phyloP scores from a whole-genome alignment of 2,329 filamentous ascomycete species.

The Mycocentrospora acerina region DNA sequence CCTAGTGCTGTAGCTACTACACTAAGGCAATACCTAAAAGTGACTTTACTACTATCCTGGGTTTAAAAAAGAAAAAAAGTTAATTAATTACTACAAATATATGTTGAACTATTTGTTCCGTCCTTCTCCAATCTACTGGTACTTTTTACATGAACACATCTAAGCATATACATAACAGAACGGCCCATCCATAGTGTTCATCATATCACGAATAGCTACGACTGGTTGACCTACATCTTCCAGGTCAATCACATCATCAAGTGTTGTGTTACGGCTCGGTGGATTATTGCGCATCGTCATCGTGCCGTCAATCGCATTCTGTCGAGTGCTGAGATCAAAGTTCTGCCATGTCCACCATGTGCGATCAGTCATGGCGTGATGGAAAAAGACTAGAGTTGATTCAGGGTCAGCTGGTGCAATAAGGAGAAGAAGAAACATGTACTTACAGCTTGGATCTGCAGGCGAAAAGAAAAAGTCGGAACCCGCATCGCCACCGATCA shows the following conservation, averaged over 20 bases:
- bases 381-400: conserved; percentile 50
- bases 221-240: conserved; percentile 34
- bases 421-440: conserved; percentile 46
- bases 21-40: too few species aligned
- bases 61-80: too few species aligned
- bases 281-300: conserved; percentile 48
- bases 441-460: conserved; percentile 38
- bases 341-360: conserved; percentile 55
- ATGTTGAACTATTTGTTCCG: too few species aligned
- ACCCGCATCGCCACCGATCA: conserved; percentile 46
- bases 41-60: too few species aligned
- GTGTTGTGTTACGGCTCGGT: conserved; percentile 47
- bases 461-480: conserved; percentile 49
- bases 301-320: conserved; percentile 45
- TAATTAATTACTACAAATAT: too few species aligned
- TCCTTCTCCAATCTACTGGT: too few species aligned
- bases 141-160: too few species aligned
- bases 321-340: conserved; percentile 40
- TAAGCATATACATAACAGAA: conserved; percentile 49
- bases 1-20: too few species aligned
- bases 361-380: conserved; percentile 52
- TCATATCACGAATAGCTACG: conserved; percentile 38
- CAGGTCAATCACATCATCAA: conserved; percentile 47
- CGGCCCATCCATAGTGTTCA: conserved; percentile 46
- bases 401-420: conserved; percentile 50